These are phyloP conservation scores for Flaveria robusta DNA, from an alignment of 129 eudicot species.

Conservation along the genomic window DNA sequence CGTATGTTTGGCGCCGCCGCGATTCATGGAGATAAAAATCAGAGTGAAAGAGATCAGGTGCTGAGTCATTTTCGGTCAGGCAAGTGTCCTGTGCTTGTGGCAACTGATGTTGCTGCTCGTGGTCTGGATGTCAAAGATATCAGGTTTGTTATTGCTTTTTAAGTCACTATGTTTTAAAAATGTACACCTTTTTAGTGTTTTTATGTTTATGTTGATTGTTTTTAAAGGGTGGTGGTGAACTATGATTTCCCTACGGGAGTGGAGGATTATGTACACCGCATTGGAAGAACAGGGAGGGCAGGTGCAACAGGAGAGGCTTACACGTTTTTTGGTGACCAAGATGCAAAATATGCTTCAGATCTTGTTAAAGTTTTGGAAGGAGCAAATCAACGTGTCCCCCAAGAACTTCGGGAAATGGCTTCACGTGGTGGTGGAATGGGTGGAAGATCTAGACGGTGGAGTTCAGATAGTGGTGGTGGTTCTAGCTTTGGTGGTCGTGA, in stretches of 20 bases:
- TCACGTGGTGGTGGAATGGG: conserved; percentile 90
- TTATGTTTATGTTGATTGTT: background rate
- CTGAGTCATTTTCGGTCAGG: conserved; percentile 84
- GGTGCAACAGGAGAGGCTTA: conserved; percentile 97
- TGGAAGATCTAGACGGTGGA: conserved; percentile 65
- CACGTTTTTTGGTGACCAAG: conserved; percentile 77
- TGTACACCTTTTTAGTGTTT: background rate
- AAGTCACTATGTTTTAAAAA: background rate
- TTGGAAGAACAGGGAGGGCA: conserved; percentile 98
- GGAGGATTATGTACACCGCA: conserved; percentile 98
- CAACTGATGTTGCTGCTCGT: conserved; percentile 99
- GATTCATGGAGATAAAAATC: conserved; percentile 93
- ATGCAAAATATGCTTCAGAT: conserved; percentile 83
- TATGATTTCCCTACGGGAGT: conserved; percentile 93
- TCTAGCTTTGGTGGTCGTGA: conserved; percentile 49
- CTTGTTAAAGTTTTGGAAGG: conserved; percentile 86
- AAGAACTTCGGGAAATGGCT: conserved; percentile 75
- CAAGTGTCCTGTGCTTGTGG: conserved; percentile 87
- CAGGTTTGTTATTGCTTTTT: conserved; percentile 48
- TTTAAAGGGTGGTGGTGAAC: conserved; percentile 81
- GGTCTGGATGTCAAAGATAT: conserved; percentile 93
- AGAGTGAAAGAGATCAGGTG: conserved; percentile 86
- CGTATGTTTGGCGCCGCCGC: conserved; percentile 92
- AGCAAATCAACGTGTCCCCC: conserved; percentile 83
- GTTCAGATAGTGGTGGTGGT: conserved; percentile 62